Base-by-base conservation (phyloP, 2,329 filamentous ascomycete species). In the Diplodia seriata region DNA sequence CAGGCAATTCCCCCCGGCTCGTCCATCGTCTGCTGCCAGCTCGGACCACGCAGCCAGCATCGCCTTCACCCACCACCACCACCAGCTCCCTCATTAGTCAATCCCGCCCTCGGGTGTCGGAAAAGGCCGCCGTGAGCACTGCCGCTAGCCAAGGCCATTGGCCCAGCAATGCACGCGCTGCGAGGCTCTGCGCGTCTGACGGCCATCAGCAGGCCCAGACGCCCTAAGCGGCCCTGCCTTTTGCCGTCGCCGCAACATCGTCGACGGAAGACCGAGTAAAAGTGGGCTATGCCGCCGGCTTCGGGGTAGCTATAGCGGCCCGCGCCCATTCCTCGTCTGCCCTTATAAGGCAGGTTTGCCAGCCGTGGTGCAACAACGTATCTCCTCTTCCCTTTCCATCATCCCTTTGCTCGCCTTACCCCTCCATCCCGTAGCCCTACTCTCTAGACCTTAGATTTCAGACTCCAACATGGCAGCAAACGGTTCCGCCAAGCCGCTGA, bases 401-500 rank as follows among this genome's bases (percentile, higher is more conserved):
- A 26, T 51, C 18, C 38, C 33, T 40, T 26, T 33, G 5, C 23
- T 14, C 26, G 4, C 20, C n/a, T 38, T 6, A 14, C 26, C 51
- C 51, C 51, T 14, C 51, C 51, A 33, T 31, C 51, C 51, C 50
- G 43, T n/a, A n/a, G n/a, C n/a, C n/a, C n/a, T n/a, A n/a, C n/a
- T n/a, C 20, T 20, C 31, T 20, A n/a, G 29, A n/a, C 53, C 20
- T 14, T 18, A 47, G n/a, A 47, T 29, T 54, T 71, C 69, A 72
- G 36, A 26, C 54, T 18, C 20, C 59, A 74, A 72, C 70, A 72
- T 67, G 55, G 36, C 73, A 69, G 67, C 74, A 56, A 78, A 78
- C 72, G 75, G 75, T 67, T 69, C 73, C 20, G 54, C 70, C 69
- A 75, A 73, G 68, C 70, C 80, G 69, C 80, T 78, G 69, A 85